Percentiles rank a stretch among this genome's conserved stretches.
phyloP scores from a whole-genome alignment of 108 stramenopile genomes.

The Fragilaria crotonensis region DNA sequence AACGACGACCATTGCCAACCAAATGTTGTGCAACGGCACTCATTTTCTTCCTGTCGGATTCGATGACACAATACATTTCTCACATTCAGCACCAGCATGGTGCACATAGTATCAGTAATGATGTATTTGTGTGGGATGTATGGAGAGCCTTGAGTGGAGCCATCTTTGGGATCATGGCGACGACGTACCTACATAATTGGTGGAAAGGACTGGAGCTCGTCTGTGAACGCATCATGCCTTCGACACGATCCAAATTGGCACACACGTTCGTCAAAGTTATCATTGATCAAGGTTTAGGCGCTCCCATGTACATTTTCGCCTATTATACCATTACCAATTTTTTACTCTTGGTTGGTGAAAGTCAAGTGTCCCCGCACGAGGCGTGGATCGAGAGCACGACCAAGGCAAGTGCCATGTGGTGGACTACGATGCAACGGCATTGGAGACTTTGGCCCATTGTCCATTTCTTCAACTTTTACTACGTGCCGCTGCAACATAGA shows the following conservation, averaged over 20 bases:
- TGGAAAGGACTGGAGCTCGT: slow-evolving; percentile 41
- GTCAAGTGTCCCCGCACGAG: slow-evolving; percentile 1
- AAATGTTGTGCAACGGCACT: slow-evolving; percentile 28
- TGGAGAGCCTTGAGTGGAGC: slow-evolving; percentile 28
- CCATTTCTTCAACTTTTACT: slow-evolving; percentile 50
- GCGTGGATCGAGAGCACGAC: background rate
- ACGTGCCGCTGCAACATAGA: slow-evolving; percentile 39
- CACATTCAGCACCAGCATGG: background rate
- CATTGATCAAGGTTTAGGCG: slow-evolving; percentile 29
- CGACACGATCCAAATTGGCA: slow-evolving; percentile 10
- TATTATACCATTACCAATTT: slow-evolving; percentile 45
- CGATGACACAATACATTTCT: slow-evolving; percentile 22
- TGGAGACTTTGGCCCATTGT: slow-evolving; percentile 54
- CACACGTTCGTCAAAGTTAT: slow-evolving; percentile 37
- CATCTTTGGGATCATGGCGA: slow-evolving; percentile 39
- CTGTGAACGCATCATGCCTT: slow-evolving; percentile 13
- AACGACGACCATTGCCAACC: slow-evolving; percentile 25
- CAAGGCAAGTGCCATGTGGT: slow-evolving; percentile 33
- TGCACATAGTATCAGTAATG: too few relatives aligned
- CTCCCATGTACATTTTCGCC: slow-evolving; percentile 37
- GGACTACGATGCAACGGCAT: slow-evolving; percentile 37
- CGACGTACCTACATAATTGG: slow-evolving; percentile 42
- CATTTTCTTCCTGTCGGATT: slow-evolving; percentile 33
- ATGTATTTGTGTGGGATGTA: too few relatives aligned
- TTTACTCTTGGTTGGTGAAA: slow-evolving; percentile 18